Evolutionary conservation across 73 alveolate genomes (phyloP).

Genomic region (Uronychia setigera): DNA sequence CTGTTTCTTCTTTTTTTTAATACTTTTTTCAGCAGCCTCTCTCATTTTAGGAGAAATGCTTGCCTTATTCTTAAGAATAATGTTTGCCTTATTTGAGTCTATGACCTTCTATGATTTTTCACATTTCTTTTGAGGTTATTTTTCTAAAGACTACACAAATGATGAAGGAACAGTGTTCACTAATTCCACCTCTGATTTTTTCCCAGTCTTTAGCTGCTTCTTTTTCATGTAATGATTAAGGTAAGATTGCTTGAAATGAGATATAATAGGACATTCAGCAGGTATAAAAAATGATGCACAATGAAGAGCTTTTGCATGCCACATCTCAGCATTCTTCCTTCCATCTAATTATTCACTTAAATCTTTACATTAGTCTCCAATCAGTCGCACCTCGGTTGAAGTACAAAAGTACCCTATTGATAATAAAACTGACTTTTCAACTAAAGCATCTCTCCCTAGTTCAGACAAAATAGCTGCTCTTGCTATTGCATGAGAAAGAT

Average conservation of each 20-base stretch:
- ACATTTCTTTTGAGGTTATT: too few relatives aligned
- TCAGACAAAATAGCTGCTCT: slow-evolving; percentile 26
- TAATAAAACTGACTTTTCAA: slow-evolving; percentile 51
- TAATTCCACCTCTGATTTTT: not conserved
- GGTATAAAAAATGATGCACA: slow-evolving; percentile 51
- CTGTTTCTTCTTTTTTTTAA: not conserved
- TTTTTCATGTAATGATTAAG: slow-evolving; percentile 48
- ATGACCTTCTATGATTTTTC: not conserved
- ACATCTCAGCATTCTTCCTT: slow-evolving; percentile 64
- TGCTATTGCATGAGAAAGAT: not conserved
- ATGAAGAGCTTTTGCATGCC: slow-evolving; percentile 71
- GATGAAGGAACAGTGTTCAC: too few relatives aligned
- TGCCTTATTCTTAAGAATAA: not conserved
- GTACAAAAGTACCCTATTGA: slow-evolving; percentile 60
- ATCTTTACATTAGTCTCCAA: slow-evolving; percentile 9
- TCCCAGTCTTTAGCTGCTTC: not conserved
- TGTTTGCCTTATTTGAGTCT: not conserved
- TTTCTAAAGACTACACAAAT: too few relatives aligned
- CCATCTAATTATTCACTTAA: too few relatives aligned
- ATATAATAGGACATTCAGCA: slow-evolving; percentile 56
- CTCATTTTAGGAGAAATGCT: not conserved
- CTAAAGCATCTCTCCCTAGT: slow-evolving; percentile 76
- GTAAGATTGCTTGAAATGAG: slow-evolving; percentile 47
- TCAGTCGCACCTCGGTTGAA: slow-evolving; percentile 56
- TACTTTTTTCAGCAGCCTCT: not conserved